Percentiles rank a stretch among this genome's conserved stretches.
phyloP scores from a whole-genome alignment of 345 rosid species.

The Dipteronia dyeriana region DNA sequence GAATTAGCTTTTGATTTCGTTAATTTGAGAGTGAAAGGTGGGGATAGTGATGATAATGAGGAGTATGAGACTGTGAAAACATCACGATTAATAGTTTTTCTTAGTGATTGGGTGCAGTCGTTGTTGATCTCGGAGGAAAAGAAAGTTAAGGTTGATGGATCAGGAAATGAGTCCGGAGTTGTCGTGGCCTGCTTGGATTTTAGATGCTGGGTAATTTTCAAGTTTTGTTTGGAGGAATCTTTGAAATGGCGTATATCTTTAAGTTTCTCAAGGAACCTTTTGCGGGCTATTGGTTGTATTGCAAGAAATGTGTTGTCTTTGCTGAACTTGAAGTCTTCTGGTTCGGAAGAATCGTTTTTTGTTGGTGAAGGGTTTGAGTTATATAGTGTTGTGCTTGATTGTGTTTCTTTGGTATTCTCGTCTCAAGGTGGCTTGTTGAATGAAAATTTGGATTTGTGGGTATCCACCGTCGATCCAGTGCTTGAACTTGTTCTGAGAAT shows the following conservation, averaged over 20 bases:
- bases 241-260: constrained; percentile 53
- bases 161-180: constrained; percentile 11
- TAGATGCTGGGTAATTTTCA: constrained; percentile 80
- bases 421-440: constrained; percentile 55
- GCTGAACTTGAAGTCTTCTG: constrained; percentile 28
- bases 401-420: constrained; percentile 60
- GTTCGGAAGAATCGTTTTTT: constrained; percentile 26
- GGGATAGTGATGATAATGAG: constrained; percentile 34
- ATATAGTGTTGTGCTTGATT: constrained; percentile 50
- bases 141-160: constrained; percentile 35
- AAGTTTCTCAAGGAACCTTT: constrained; percentile 51
- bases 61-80: constrained; percentile 59
- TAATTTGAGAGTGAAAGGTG: constrained; percentile 32
- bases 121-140: constrained; percentile 51
- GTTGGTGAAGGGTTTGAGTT: constrained; percentile 50
- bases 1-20: constrained; percentile 60
- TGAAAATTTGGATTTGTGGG: constrained; percentile 74
- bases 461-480: constrained; percentile 51
- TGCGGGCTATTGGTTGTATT: constrained; percentile 50
- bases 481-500: constrained; percentile 51
- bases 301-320: constrained; percentile 42
- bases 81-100: constrained; percentile 59
- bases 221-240: constrained; percentile 71
- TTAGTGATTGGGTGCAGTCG: constrained; percentile 76
- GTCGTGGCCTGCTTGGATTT: constrained; percentile 54